A percentile compares a stretch with the other conserved stretches of the same genome.
Evolutionary conservation across 2,329 filamentous ascomycete species (phyloP).

Genomic region (Ilyonectria robusta): DNA sequence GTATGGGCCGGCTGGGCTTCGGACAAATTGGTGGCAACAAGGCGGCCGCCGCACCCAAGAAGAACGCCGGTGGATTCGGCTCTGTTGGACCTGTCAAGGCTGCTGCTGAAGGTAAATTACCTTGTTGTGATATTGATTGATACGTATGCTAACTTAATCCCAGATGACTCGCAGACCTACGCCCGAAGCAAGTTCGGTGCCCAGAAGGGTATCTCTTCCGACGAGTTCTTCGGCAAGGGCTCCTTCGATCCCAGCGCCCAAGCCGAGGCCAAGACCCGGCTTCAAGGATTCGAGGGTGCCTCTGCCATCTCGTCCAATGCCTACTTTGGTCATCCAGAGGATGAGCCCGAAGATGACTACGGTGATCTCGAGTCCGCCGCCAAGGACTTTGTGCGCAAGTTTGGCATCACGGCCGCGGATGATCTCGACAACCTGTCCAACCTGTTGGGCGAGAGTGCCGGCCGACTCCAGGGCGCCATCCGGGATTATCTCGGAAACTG

Average conservation of each 20-base stretch:
- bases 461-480: constrained; percentile 83
- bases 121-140: not conserved
- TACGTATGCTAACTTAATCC: constrained; percentile 24
- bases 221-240: constrained; percentile 97
- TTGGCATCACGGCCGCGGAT: constrained; percentile 95
- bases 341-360: constrained; percentile 84
- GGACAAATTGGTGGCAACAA: constrained; percentile 82
- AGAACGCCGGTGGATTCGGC: constrained; percentile 89
- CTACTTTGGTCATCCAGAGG: constrained; percentile 95
- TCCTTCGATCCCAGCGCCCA: constrained; percentile 85
- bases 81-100: constrained; percentile 84
- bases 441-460: constrained; percentile 87
- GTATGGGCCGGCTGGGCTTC: constrained; percentile 86
- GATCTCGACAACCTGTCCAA: constrained; percentile 92
- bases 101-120: constrained; percentile 73
- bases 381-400: constrained; percentile 95
- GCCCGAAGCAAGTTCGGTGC: constrained; percentile 89
- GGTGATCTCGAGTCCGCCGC: constrained; percentile 93
- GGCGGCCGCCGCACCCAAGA: constrained; percentile 70
- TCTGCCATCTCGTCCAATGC: constrained; percentile 94
- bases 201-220: constrained; percentile 97
- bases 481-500: constrained; percentile 75
- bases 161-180: constrained; percentile 84
- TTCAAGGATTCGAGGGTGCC: constrained; percentile 94
- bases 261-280: constrained; percentile 86